Conservation (phyloP, 2,329 filamentous ascomycete species). For the Trichoderma afroharzianum region DNA sequence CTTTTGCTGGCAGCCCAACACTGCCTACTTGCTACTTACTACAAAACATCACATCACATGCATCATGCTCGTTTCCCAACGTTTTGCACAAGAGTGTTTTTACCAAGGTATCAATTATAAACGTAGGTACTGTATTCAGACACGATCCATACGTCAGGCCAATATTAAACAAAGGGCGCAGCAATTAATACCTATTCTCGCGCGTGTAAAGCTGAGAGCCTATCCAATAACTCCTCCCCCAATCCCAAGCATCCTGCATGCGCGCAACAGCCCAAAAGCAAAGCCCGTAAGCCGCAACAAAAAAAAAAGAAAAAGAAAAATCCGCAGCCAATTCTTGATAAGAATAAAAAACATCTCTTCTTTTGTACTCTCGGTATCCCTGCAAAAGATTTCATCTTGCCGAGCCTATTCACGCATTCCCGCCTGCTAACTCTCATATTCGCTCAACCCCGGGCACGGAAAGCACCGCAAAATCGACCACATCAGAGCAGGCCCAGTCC, state of each 20-base stretch:
- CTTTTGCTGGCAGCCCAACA: neutral
- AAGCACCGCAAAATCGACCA: neutral
- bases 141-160: neutral
- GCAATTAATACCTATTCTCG: slow-evolving; percentile 11
- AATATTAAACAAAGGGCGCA: neutral
- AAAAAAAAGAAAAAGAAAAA: neutral
- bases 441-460: slow-evolving; percentile 1
- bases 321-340: neutral
- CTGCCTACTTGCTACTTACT: neutral
- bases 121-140: neutral
- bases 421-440: neutral
- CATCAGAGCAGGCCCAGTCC: neutral
- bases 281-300: neutral
- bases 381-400: neutral
- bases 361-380: neutral
- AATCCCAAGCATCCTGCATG: neutral
- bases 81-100: neutral
- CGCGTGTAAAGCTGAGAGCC: neutral
- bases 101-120: neutral
- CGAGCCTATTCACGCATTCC: neutral
- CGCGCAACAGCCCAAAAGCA: neutral
- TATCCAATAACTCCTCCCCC: slow-evolving; percentile 7
- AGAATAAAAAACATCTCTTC: neutral
- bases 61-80: neutral
- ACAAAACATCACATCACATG: neutral